Evolutionary conservation across 2,329 filamentous ascomycete genomes (phyloP).

Genomic region (Curvularia hawaiiensis): DNA sequence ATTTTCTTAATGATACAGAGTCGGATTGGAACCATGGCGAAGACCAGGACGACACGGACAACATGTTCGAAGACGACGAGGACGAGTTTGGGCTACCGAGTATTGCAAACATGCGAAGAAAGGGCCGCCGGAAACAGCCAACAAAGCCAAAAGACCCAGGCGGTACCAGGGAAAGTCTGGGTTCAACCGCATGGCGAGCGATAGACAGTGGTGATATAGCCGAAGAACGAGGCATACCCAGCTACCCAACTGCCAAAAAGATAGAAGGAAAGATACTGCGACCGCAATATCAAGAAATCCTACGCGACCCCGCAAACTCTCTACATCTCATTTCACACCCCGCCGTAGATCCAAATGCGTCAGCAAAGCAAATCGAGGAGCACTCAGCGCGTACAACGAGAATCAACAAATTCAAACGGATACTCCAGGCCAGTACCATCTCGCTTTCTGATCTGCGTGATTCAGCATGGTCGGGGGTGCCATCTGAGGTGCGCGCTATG

Average conservation of each 20-base stretch:
- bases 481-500: constrained; percentile 94
- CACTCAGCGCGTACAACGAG: constrained; percentile 86
- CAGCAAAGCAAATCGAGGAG: constrained; percentile 81
- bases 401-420: constrained; percentile 98
- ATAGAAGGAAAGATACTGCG: constrained; percentile 93
- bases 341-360: constrained; percentile 71
- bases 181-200: constrained; percentile 60
- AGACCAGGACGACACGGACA: constrained; percentile 64
- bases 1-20: constrained; percentile 79
- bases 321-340: constrained; percentile 93
- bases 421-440: constrained; percentile 90
- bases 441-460: constrained; percentile 81
- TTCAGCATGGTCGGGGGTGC: constrained; percentile 91
- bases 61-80: constrained; percentile 85
- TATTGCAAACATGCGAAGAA: constrained; percentile 86
- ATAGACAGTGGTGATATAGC: constrained; percentile 90
- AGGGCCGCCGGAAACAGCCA: constrained; percentile 57
- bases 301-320: constrained; percentile 85
- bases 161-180: constrained; percentile 29
- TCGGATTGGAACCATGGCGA: constrained; percentile 81
- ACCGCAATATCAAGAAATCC: constrained; percentile 96
- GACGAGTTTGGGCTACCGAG: constrained; percentile 96
- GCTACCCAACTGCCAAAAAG: constrained; percentile 87
- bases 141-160: constrained; percentile 54
- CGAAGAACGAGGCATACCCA: constrained; percentile 80